Evolutionary conservation across 1,139 yeast genomes (phyloP).

Genomic region (Lodderomyces elongisporus): DNA sequence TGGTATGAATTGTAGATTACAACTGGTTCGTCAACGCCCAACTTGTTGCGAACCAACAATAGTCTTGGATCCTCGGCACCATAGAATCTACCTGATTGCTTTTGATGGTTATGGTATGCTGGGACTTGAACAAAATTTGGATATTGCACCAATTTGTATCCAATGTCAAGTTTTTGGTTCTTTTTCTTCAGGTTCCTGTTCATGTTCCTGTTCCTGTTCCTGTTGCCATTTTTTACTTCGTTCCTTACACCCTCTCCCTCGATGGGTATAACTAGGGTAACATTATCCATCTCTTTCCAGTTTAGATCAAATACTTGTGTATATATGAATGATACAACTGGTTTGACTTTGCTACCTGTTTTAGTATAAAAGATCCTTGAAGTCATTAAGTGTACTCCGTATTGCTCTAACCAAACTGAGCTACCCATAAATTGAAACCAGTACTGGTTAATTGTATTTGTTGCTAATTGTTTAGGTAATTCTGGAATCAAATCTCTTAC

Average conservation of each 20-base stretch:
- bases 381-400: constrained; percentile 35
- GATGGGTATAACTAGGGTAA: constrained; percentile 31
- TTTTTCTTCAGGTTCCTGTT: no score
- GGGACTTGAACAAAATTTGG: constrained; percentile 28
- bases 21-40: constrained; percentile 27
- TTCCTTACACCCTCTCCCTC: constrained; percentile 6
- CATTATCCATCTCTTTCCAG: constrained; percentile 34
- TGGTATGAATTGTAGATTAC: constrained; percentile 30
- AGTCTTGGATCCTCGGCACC: constrained; percentile 51
- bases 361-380: constrained; percentile 32
- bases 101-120: constrained; percentile 16
- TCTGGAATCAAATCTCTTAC: constrained; percentile 13
- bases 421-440: constrained; percentile 39
- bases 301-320: constrained; percentile 34
- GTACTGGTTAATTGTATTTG: constrained; percentile 24
- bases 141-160: constrained; percentile 15
- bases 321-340: constrained; percentile 30
- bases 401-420: constrained; percentile 37
- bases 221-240: no score
- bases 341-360: constrained; percentile 25
- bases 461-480: constrained; percentile 21
- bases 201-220: constrained; percentile 1
- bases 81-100: constrained; percentile 16
- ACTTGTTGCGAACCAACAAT: constrained; percentile 26
- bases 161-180: constrained; percentile 12